phyloP scores from a whole-genome alignment of 2,329 filamentous ascomycete genomes.

The Myriangium duriaei region DNA sequence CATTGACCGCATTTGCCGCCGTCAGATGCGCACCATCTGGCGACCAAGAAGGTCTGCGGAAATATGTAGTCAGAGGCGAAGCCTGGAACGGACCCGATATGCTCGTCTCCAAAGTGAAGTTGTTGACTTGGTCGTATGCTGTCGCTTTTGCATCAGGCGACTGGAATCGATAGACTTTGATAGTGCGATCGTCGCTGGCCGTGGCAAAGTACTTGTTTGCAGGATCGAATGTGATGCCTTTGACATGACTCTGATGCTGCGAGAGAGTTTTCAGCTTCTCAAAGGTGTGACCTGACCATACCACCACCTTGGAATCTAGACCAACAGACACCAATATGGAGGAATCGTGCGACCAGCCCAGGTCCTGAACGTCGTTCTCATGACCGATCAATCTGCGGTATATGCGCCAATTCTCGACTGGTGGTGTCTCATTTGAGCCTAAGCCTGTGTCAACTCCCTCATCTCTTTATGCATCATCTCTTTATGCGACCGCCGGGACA shows the following conservation, averaged over 20 bases:
- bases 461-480: conserved; percentile 2
- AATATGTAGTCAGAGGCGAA: conserved; percentile 92
- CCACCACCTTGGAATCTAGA: conserved; percentile 91
- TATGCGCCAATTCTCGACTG: conserved; percentile 96
- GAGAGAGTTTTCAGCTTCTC: conserved; percentile 92
- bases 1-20: conserved; percentile 92
- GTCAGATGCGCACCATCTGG: conserved; percentile 96
- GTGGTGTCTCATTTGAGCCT: conserved; percentile 78
- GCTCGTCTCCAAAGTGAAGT: conserved; percentile 88
- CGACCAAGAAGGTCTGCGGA: conserved; percentile 92
- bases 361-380: conserved; percentile 95
- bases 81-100: conserved; percentile 79
- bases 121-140: conserved; percentile 89
- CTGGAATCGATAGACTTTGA: conserved; percentile 93
- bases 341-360: conserved; percentile 93
- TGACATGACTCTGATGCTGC: conserved; percentile 93
- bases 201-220: conserved; percentile 99
- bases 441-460: conserved; percentile 14
- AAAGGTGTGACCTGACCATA: conserved; percentile 97
- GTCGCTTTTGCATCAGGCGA: conserved; percentile 83
- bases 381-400: conserved; percentile 87
- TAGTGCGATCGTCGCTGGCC: conserved; percentile 88
- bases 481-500: too few relatives aligned
- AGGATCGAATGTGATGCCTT: conserved; percentile 95
- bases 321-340: conserved; percentile 93